A percentile compares a stretch with the other conserved stretches of the same genome.
These are phyloP conservation scores for Coniochaeta prunicola DNA, from an alignment of 2,329 filamentous ascomycete genomes.

Conservation along the genomic window DNA sequence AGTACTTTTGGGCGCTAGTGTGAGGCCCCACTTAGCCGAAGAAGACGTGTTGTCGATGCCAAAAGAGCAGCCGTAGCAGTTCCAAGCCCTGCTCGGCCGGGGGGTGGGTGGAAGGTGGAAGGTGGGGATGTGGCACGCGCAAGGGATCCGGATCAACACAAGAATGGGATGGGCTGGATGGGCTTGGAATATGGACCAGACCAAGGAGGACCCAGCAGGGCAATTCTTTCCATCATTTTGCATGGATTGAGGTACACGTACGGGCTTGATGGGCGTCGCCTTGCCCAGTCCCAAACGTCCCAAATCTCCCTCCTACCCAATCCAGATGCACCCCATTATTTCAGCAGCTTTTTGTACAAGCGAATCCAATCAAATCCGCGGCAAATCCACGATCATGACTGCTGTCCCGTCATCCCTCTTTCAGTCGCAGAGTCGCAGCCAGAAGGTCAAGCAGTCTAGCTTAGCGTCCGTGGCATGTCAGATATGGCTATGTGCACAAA, in stretches of 20 bases:
- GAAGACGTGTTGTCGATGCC: background rate
- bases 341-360: background rate
- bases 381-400: background rate
- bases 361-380: background rate
- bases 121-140: background rate
- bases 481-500: background rate
- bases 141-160: background rate
- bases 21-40: background rate
- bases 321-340: background rate
- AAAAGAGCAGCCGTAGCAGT: background rate
- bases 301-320: background rate
- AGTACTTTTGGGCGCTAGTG: background rate
- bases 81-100: background rate
- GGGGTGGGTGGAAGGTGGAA: background rate
- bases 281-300: background rate
- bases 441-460: background rate
- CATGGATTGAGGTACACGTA: background rate
- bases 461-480: background rate
- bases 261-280: background rate
- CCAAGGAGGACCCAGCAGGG: background rate
- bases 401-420: background rate
- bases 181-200: background rate
- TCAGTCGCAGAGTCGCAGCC: background rate
- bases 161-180: background rate
- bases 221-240: background rate